A percentile compares a stretch with the other conserved stretches of the same genome.
phyloP scores from a whole-genome alignment of 1,284 basidiomycete genomes.

The Leccinum pachyderme region DNA sequence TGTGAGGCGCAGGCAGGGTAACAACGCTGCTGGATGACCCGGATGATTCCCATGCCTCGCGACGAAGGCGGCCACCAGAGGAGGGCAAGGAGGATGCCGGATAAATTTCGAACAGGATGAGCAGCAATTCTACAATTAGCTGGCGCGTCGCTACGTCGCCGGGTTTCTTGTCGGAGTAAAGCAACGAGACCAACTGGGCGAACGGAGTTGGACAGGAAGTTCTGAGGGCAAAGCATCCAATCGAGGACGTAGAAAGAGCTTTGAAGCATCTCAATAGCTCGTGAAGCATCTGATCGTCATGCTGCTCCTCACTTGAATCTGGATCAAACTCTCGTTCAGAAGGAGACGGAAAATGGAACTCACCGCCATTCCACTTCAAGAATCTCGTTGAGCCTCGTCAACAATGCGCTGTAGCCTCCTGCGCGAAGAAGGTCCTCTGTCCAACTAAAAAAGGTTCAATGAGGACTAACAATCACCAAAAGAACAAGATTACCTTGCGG shows the following conservation, averaged over 20 bases:
- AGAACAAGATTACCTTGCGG: constrained; percentile 57
- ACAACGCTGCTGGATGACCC: constrained; percentile 47
- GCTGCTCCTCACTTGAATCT: constrained; percentile 84
- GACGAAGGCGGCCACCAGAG: constrained; percentile 39
- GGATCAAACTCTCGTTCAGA: constrained; percentile 12
- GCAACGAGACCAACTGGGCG: constrained; percentile 73
- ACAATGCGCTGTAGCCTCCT: constrained; percentile 83
- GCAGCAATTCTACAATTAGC: constrained; percentile 84
- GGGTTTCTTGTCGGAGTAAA: constrained; percentile 97
- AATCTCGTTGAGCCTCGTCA: constrained; percentile 88
- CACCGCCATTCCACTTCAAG: constrained; percentile 96
- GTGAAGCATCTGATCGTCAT: constrained; percentile 92
- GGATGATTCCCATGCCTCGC: constrained; percentile 56
- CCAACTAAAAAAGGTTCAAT: constrained; percentile 57
- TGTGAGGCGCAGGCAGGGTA: constrained; percentile 69
- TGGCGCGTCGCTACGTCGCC: constrained; percentile 90
- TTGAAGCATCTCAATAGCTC: constrained; percentile 94
- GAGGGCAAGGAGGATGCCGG: constrained; percentile 64
- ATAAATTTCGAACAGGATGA: constrained; percentile 83
- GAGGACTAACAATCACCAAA: not conserved
- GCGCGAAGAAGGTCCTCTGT: constrained; percentile 83
- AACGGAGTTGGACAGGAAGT: constrained; percentile 86
- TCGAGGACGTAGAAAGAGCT: constrained; percentile 86
- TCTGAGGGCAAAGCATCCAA: constrained; percentile 80
- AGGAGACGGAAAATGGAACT: constrained; percentile 17